These are phyloP conservation scores for Blastocystis sp. DNA, from an alignment of 352 stramenopile species.

Conservation along the genomic window DNA sequence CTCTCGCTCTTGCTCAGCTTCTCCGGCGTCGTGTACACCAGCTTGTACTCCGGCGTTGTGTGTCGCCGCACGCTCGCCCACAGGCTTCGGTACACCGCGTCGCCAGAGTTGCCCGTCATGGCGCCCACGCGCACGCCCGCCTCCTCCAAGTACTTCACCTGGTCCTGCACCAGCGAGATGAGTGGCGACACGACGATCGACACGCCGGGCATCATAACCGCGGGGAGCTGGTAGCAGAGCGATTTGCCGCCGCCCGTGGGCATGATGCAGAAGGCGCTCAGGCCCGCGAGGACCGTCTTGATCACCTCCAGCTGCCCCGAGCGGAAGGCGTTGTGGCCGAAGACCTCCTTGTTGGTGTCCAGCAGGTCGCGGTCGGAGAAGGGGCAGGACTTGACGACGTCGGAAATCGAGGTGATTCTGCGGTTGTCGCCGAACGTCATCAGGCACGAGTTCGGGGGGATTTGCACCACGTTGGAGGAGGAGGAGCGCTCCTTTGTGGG, in stretches of 20 bases:
- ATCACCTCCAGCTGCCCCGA: slow-evolving; percentile 70
- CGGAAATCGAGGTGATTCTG: not conserved
- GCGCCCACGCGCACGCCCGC: slow-evolving; percentile 72
- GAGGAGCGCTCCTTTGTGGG: not conserved
- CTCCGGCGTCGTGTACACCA: slow-evolving; percentile 56
- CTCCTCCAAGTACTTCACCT: slow-evolving; percentile 80
- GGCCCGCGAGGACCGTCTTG: slow-evolving; percentile 52
- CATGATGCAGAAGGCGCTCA: slow-evolving; percentile 85
- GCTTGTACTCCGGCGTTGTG: not conserved
- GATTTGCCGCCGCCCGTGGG: slow-evolving; percentile 96
- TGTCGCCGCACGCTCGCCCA: slow-evolving; percentile 23
- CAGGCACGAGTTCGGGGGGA: slow-evolving; percentile 8
- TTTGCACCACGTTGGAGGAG: not conserved
- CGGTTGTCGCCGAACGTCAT: slow-evolving; percentile 17
- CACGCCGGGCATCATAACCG: slow-evolving; percentile 79
- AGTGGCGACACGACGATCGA: slow-evolving; percentile 87
- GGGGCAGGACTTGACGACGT: slow-evolving; percentile 9
- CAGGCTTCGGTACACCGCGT: slow-evolving; percentile 15
- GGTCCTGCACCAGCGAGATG: slow-evolving; percentile 87
- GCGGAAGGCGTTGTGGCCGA: slow-evolving; percentile 71
- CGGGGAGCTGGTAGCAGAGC: slow-evolving; percentile 92
- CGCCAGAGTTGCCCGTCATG: slow-evolving; percentile 45
- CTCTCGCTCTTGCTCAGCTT: slow-evolving; percentile 67
- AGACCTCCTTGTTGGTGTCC: slow-evolving; percentile 69
- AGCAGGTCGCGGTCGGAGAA: slow-evolving; percentile 7